These are phyloP conservation scores for Fragosphaeria purpurea DNA, from an alignment of 2,329 filamentous ascomycete species.

Conservation along the genomic window DNA sequence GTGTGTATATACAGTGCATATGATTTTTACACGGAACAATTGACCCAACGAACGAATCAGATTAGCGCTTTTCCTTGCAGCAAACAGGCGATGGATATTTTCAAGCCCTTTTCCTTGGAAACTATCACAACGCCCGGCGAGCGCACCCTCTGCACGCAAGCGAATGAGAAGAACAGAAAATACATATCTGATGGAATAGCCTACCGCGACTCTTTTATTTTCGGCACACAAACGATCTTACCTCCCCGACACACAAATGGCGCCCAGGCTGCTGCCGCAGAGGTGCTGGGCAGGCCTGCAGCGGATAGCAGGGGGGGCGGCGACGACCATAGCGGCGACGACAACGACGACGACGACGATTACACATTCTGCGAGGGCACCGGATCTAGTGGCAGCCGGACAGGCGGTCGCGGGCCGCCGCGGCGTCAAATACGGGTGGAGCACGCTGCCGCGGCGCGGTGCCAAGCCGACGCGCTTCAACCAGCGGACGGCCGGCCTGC, in stretches of 20 bases:
- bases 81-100: no score
- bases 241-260: constrained; percentile 14
- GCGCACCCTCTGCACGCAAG: no score
- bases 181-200: no score
- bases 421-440: constrained; percentile 52
- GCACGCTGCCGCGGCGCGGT: constrained; percentile 34
- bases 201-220: no score
- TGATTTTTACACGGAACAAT: no score
- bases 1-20: no score
- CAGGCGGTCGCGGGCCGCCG: constrained; percentile 22
- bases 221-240: no score
- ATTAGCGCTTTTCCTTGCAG: no score
- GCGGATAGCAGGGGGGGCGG: constrained; percentile 3
- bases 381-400: background rate
- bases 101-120: no score
- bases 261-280: constrained; percentile 23
- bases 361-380: background rate
- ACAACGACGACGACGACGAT: background rate
- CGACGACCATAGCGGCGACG: constrained; percentile 1
- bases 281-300: constrained; percentile 18
- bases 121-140: no score
- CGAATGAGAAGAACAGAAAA: no score
- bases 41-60: no score
- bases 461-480: constrained; percentile 52
- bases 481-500: constrained; percentile 45